Evolutionary conservation across 345 rosid species (phyloP).

Genomic region (Gossypium raimondii): DNA sequence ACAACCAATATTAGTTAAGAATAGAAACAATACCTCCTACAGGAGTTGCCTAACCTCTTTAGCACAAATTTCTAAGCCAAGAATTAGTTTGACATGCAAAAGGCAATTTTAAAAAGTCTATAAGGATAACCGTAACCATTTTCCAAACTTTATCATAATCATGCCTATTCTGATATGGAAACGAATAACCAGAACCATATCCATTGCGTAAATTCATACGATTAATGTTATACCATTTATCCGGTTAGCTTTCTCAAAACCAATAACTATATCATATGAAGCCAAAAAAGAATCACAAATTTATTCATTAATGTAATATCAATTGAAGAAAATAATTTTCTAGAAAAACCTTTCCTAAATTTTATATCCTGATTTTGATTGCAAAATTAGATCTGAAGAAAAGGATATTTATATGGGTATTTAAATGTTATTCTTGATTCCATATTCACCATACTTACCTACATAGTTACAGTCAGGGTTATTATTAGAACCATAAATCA

Average conservation of each 20-base stretch:
- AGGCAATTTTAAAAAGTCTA: background rate
- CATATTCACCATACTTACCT: background rate
- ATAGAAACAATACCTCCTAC: background rate
- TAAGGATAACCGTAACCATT: background rate
- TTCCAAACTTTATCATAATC: background rate
- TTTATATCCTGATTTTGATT: background rate
- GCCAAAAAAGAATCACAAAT: background rate
- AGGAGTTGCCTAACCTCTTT: background rate
- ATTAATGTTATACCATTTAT: background rate
- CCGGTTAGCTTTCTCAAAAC: background rate
- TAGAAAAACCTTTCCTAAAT: background rate
- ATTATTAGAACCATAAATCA: background rate
- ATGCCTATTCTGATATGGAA: background rate
- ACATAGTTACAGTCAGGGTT: background rate
- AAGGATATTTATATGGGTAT: background rate
- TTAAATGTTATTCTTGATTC: background rate
- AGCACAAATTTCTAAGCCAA: background rate
- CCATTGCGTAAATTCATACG: background rate
- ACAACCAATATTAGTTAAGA: background rate
- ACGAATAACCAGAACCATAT: background rate
- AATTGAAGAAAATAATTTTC: constrained; percentile 6
- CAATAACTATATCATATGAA: background rate
- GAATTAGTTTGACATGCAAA: background rate
- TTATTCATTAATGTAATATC: background rate
- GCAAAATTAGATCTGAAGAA: background rate